Base-by-base conservation (phyloP, 768 basidiomycete species). In the Boletus insuetus region DNA sequence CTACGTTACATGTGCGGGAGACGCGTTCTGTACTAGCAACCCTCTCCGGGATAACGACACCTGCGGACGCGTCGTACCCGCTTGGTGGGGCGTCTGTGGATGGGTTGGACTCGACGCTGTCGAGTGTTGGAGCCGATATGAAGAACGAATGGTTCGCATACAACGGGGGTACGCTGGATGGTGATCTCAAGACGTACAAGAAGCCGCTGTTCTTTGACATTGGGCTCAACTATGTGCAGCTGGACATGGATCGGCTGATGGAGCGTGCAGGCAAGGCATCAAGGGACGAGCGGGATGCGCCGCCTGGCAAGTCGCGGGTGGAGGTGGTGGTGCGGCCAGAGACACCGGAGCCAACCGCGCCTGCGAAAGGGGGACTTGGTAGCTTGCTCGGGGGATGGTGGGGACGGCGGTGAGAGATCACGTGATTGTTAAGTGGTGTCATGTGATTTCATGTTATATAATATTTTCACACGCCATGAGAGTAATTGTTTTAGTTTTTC, bases 201-300 rank as follows among this genome's bases (percentile, higher is more conserved):
- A 96, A 96, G 67, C 91, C 92, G 16, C 64, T 93, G 39, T 97
- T 98, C 77, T 97, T 95, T 73, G 91, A 97, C 68, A 89, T 93
- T 57, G 94, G 93, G 17, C 83, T 94, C 64, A 97, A 96, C 72
- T 97, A 96, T 66, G 86, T 92, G 51, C 84, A 89, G 59, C 71
- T 94, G 55, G 90, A 94, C 64, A 87, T 94, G 84, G 88, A 91
- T 43, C 74, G 82, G 48, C 71, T 97, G 54, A 73, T 84, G 63
- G 81, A 79, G 54, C 77, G 87, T 17, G 89, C 87, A 4, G 93
- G 93, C 2, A 86, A 84, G 73, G 68, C 69, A 13, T 51, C 72
- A 3, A 64, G 12, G 52, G 62, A 64, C 3, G 63, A 42, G 46
- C 65, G 37, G 20, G 65, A 66, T 20, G 45, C 58, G 7, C 63